These are phyloP conservation scores for Aureobasidium sp. DNA, from an alignment of 2,329 filamentous ascomycete genomes.

Conservation along the genomic window DNA sequence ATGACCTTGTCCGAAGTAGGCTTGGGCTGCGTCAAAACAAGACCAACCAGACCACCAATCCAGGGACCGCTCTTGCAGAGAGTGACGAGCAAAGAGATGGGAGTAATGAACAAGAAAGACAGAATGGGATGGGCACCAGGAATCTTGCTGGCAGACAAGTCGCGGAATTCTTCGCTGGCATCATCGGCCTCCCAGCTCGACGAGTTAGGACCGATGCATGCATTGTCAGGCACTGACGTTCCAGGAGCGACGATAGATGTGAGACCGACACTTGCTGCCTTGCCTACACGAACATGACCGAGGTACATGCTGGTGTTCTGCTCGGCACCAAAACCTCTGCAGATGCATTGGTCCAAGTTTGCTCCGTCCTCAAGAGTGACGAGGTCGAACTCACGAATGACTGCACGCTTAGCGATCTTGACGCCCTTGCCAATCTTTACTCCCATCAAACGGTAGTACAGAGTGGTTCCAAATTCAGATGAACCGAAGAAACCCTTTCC, in stretches of 20 bases:
- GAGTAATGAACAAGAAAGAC: conserved; percentile 35
- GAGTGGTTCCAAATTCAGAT: conserved; percentile 32
- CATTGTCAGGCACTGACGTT: conserved; percentile 39
- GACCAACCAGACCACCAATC: conserved; percentile 34
- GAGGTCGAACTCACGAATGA: conserved; percentile 49
- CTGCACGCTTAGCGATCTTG: conserved; percentile 35
- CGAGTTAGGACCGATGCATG: conserved; percentile 49
- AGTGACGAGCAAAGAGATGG: conserved; percentile 34
- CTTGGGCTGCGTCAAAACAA: conserved; percentile 35
- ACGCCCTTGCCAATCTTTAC: conserved; percentile 47
- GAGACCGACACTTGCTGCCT: conserved; percentile 40
- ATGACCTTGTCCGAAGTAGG: conserved; percentile 31
- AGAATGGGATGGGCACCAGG: conserved; percentile 41
- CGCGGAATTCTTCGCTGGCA: conserved; percentile 39
- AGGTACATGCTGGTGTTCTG: conserved; percentile 52
- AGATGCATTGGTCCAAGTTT: conserved; percentile 40
- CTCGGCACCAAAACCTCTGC: conserved; percentile 48
- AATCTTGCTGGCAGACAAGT: conserved; percentile 32
- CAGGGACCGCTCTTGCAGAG: conserved; percentile 39
- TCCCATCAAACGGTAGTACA: conserved; percentile 47
- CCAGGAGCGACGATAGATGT: conserved; percentile 46
- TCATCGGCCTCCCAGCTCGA: conserved; percentile 49
- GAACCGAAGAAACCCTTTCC: conserved; percentile 40
- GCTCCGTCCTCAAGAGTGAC: conserved; percentile 46
- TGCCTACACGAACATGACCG: conserved; percentile 43